These are phyloP conservation scores for Blastobotrys muscicola DNA, from an alignment of 805 yeast genomes.

Conservation along the genomic window DNA sequence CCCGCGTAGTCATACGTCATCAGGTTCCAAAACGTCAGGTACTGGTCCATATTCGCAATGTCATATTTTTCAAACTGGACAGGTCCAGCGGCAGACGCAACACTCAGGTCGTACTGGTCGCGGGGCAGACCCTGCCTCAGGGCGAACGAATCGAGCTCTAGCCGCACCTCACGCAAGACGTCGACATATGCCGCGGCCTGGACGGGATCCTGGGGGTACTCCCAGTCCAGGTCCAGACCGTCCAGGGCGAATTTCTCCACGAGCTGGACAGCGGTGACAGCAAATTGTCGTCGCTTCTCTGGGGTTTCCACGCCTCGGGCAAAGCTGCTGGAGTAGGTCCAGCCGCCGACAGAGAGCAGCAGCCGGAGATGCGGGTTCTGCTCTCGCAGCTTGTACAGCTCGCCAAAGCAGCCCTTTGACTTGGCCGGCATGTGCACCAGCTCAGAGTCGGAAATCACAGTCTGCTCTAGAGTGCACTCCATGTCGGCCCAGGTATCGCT, in stretches of 20 bases:
- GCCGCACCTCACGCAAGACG: slow-evolving; percentile 35
- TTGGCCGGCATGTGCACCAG: not conserved
- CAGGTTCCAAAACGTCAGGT: slow-evolving; percentile 65
- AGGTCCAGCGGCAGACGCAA: slow-evolving; percentile 68
- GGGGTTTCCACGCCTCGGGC: slow-evolving; percentile 35
- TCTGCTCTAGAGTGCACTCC: slow-evolving; percentile 16
- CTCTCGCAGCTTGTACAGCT: slow-evolving; percentile 39
- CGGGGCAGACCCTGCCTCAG: slow-evolving; percentile 13
- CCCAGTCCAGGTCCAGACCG: slow-evolving; percentile 95
- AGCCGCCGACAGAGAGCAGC: slow-evolving; percentile 79
- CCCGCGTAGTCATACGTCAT: slow-evolving; percentile 92
- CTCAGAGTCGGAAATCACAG: too few species aligned
- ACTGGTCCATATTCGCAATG: slow-evolving; percentile 45
- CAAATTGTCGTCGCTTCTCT: slow-evolving; percentile 36
- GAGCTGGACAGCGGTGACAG: slow-evolving; percentile 37
- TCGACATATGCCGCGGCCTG: slow-evolving; percentile 39
- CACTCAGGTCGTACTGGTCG: slow-evolving; percentile 40
- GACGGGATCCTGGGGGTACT: slow-evolving; percentile 49
- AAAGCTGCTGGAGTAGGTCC: slow-evolving; percentile 45
- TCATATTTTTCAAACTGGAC: slow-evolving; percentile 37
- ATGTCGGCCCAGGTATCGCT: slow-evolving; percentile 61
- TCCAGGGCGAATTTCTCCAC: slow-evolving; percentile 59
- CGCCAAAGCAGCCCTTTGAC: slow-evolving; percentile 40
- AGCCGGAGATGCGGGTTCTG: slow-evolving; percentile 38
- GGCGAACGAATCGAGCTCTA: slow-evolving; percentile 34